Evolutionary conservation across 2,329 filamentous ascomycete species (phyloP).

Genomic region (Fusarium sp.): DNA sequence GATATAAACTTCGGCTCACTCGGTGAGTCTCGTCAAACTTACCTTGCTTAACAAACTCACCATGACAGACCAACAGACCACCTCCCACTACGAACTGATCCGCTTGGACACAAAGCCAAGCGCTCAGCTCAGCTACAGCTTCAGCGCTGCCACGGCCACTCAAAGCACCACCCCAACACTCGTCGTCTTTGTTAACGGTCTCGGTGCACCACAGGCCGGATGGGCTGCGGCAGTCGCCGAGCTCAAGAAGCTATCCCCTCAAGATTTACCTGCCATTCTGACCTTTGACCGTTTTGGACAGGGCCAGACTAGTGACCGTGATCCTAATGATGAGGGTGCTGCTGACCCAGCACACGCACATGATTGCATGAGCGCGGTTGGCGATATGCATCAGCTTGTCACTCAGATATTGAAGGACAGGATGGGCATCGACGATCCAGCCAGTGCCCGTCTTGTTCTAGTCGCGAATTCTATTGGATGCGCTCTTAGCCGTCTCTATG

Average conservation of each 20-base stretch:
- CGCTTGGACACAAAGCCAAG: slow-evolving; percentile 34
- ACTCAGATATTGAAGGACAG: slow-evolving; percentile 13
- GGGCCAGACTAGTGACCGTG: slow-evolving; percentile 56
- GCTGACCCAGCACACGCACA: slow-evolving; percentile 57
- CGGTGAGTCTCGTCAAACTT: no score
- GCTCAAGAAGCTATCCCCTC: not conserved
- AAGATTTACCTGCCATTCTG: slow-evolving; percentile 54
- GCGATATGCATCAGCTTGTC: slow-evolving; percentile 35
- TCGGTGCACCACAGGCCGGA: slow-evolving; percentile 32
- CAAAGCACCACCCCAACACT: not conserved
- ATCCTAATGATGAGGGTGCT: slow-evolving; percentile 57
- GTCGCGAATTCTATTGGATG: slow-evolving; percentile 42
- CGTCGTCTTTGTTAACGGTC: slow-evolving; percentile 42
- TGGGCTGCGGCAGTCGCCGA: slow-evolving; percentile 29
- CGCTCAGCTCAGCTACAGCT: slow-evolving; percentile 31
- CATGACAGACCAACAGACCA: not conserved
- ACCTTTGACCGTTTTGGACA: slow-evolving; percentile 70
- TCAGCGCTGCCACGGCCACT: not conserved
- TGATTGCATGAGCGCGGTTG: slow-evolving; percentile 54
- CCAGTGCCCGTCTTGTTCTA: slow-evolving; percentile 17
- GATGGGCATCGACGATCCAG: not conserved
- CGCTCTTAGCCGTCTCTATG: slow-evolving; percentile 61
- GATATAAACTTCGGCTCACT: not conserved
- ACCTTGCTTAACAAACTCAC: not conserved
- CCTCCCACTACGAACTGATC: slow-evolving; percentile 3